Percentiles rank a stretch among this genome's conserved stretches.
phyloP scores from a whole-genome alignment of 257 asterid genomes.

The Solanum appendiculatum region DNA sequence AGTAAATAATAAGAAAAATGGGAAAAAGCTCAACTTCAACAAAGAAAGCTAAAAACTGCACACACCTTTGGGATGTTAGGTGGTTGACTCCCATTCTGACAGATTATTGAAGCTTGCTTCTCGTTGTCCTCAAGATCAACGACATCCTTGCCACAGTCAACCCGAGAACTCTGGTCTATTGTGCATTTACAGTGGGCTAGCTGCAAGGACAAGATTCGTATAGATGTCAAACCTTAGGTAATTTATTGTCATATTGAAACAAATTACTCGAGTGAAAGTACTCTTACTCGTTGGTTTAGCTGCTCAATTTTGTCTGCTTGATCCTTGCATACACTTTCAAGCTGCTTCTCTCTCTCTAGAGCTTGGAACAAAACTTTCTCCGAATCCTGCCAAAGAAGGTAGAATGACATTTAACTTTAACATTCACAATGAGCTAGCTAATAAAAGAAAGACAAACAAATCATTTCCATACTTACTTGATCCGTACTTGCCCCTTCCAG shows the following conservation, averaged over 20 bases:
- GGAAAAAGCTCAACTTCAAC: not conserved
- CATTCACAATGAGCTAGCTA: not conserved
- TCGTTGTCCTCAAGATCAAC: slow-evolving; percentile 9
- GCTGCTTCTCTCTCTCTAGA: slow-evolving; percentile 49
- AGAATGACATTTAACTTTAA: not conserved
- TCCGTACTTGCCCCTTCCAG: slow-evolving; percentile 18
- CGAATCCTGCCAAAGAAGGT: slow-evolving; percentile 23
- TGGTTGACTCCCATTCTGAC: slow-evolving; percentile 18
- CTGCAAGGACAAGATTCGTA: slow-evolving; percentile 30
- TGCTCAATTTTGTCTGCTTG: slow-evolving; percentile 73
- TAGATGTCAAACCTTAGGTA: not conserved
- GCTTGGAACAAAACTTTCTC: slow-evolving; percentile 28
- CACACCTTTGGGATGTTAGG: slow-evolving; percentile 30
- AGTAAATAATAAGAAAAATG: not conserved
- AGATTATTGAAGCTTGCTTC: slow-evolving; percentile 28
- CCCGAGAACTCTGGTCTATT: slow-evolving; percentile 14
- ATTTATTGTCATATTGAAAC: not conserved
- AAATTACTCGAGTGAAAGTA: not conserved
- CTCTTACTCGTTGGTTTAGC: slow-evolving; percentile 55
- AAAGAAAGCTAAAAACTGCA: not conserved
- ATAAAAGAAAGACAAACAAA: not conserved
- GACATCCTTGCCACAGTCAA: not conserved
- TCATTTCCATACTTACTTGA: slow-evolving; percentile 20
- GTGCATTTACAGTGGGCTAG: slow-evolving; percentile 47
- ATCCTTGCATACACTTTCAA: slow-evolving; percentile 54